phyloP scores from a whole-genome alignment of 2,329 filamentous ascomycete genomes.

The Botrytis squamosa region DNA sequence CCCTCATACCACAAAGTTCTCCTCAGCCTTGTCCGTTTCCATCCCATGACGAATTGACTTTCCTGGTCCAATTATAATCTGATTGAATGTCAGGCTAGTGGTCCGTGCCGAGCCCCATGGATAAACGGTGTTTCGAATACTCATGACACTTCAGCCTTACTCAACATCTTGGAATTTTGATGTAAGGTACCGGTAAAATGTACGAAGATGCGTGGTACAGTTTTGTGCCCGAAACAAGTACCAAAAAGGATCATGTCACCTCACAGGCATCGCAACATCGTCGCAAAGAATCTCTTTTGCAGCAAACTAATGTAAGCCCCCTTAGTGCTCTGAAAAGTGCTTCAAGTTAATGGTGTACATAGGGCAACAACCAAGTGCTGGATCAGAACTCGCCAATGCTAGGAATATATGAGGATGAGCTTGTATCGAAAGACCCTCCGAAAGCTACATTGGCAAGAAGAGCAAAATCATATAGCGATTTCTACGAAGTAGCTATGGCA shows the following conservation, averaged over 20 bases:
- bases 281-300: constrained; percentile 68
- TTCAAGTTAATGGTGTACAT: constrained; percentile 41
- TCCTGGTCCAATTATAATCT: not conserved
- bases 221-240: constrained; percentile 63
- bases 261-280: constrained; percentile 53
- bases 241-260: constrained; percentile 48
- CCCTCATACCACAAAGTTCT: constrained; percentile 12
- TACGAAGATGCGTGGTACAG: constrained; percentile 86
- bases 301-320: constrained; percentile 59
- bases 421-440: constrained; percentile 59
- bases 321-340: not conserved
- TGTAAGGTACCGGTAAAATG: constrained; percentile 48
- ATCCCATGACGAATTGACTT: constrained; percentile 20
- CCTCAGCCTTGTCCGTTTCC: constrained; percentile 17
- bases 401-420: constrained; percentile 57
- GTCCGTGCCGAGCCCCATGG: constrained; percentile 9
- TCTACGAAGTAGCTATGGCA: constrained; percentile 62
- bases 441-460: constrained; percentile 63
- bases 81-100: constrained; percentile 1
- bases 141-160: constrained; percentile 19
- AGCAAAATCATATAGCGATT: constrained; percentile 76
- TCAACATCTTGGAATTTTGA: not conserved
- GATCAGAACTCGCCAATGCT: constrained; percentile 56
- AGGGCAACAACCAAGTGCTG: constrained; percentile 52
- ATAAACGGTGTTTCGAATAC: constrained; percentile 1